Evolutionary conservation across 352 stramenopile species (phyloP).

Genomic region (Elongisporangium prolatum): DNA sequence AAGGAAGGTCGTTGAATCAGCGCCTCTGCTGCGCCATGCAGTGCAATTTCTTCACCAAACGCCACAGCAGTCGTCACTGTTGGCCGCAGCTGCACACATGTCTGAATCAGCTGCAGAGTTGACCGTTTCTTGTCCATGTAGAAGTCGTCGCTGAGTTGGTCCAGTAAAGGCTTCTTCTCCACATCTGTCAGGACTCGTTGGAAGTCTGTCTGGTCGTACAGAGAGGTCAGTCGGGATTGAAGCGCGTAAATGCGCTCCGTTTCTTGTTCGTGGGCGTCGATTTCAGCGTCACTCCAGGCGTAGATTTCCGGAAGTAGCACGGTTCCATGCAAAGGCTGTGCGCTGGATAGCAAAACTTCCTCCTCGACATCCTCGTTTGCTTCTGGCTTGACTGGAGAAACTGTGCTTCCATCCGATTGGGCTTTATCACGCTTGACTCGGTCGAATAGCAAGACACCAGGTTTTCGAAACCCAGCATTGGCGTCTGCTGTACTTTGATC

Average conservation of each 20-base stretch:
- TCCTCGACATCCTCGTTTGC: not conserved
- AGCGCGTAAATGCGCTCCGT: constrained; percentile 41
- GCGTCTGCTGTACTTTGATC: not conserved
- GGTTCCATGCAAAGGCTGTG: not conserved
- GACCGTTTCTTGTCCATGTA: not conserved
- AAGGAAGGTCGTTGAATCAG: constrained; percentile 34
- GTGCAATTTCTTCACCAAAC: constrained; percentile 34
- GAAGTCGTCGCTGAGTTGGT: not conserved
- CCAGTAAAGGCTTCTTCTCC: constrained; percentile 5
- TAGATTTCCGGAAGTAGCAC: constrained; percentile 29
- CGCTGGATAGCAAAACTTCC: not conserved
- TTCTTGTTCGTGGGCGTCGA: constrained; percentile 34
- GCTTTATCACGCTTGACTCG: not conserved
- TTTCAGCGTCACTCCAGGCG: constrained; percentile 43
- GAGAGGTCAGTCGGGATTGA: constrained; percentile 19
- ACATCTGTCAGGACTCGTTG: constrained; percentile 1
- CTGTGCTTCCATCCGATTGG: not conserved
- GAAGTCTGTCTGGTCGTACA: constrained; percentile 24
- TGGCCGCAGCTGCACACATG: not conserved
- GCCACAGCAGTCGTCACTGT: constrained; percentile 10
- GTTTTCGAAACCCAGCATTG: not conserved
- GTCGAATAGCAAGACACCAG: not conserved
- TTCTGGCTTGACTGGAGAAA: not conserved
- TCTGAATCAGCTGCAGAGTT: not conserved
- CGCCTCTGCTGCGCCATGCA: constrained; percentile 33